phyloP scores from a whole-genome alignment of 768 basidiomycete species.

The Russula vinacea region DNA sequence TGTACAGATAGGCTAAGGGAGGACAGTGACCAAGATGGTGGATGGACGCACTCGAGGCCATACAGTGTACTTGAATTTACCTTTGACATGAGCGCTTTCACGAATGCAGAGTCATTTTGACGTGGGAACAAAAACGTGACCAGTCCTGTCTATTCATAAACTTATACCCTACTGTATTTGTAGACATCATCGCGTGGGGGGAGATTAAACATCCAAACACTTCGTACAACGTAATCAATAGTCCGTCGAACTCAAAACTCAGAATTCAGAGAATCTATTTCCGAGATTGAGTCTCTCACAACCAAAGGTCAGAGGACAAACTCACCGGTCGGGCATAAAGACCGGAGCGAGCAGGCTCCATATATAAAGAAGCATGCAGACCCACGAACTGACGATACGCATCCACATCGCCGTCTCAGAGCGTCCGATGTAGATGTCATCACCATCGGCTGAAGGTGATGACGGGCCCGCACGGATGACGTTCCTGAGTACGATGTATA shows the following conservation, averaged over 20 bases:
- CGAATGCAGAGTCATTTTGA: neutral
- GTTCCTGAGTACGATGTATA: slow-evolving; percentile 51
- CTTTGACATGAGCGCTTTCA: neutral
- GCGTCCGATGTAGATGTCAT: slow-evolving; percentile 87
- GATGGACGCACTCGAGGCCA: slow-evolving; percentile 36
- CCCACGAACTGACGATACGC: slow-evolving; percentile 93
- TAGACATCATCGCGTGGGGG: neutral
- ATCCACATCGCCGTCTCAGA: slow-evolving; percentile 99
- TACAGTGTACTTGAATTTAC: slow-evolving; percentile 18
- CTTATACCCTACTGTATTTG: neutral
- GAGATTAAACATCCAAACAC: neutral
- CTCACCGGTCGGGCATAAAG: slow-evolving; percentile 85
- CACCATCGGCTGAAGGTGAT: slow-evolving; percentile 50
- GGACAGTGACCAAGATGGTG: neutral
- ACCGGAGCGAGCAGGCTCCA: slow-evolving; percentile 90
- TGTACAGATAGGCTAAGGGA: slow-evolving; percentile 20
- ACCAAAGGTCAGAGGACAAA: slow-evolving; percentile 1
- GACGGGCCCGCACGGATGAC: slow-evolving; percentile 50
- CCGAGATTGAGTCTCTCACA: slow-evolving; percentile 9
- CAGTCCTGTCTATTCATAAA: no score
- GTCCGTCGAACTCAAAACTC: neutral
- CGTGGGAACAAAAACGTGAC: neutral
- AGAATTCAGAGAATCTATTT: slow-evolving; percentile 16
- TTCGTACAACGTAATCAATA: slow-evolving; percentile 5
- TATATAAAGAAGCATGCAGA: slow-evolving; percentile 79